Percentiles rank a stretch among this genome's conserved stretches.
Evolutionary conservation across 192 early-diverging fungal species (phyloP).

Genomic region (Gonapodya prolifera): DNA sequence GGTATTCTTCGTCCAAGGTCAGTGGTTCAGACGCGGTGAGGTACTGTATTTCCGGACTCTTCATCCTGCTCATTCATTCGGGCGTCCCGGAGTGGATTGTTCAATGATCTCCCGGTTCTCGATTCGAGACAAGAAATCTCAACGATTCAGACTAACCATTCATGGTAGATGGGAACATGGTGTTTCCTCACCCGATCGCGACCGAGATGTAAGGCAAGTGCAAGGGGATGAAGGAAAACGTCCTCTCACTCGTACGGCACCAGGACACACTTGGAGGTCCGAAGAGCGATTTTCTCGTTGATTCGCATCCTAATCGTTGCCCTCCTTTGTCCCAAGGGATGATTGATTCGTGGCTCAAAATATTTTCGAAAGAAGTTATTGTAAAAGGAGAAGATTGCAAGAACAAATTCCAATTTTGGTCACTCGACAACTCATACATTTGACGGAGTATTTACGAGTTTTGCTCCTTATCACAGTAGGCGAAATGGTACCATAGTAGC

Average conservation of each 20-base stretch:
- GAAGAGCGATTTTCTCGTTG: not conserved
- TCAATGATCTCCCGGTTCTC: not conserved
- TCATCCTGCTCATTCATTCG: not conserved
- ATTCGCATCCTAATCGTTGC: too few species aligned
- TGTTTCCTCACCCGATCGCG: conserved; percentile 8
- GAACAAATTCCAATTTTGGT: too few species aligned
- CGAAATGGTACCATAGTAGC: too few species aligned
- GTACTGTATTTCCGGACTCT: not conserved
- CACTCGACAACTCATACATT: too few species aligned
- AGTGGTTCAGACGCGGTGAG: conserved; percentile 95
- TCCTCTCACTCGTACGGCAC: conserved; percentile 63
- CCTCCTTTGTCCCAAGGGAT: too few species aligned
- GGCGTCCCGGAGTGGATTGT: not conserved
- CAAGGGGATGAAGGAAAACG: not conserved
- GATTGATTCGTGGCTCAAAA: too few species aligned
- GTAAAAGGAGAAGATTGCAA: too few species aligned
- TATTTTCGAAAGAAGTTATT: too few species aligned
- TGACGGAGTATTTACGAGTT: too few species aligned
- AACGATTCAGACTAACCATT: conserved; percentile 59
- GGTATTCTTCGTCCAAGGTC: conserved; percentile 83
- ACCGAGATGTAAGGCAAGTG: not conserved
- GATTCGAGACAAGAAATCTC: conserved; percentile 70
- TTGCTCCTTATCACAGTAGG: too few species aligned
- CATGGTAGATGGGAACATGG: conserved; percentile 83
- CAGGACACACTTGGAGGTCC: conserved; percentile 33